These are phyloP conservation scores for Erucastrum elatum DNA, from an alignment of 345 rosid species.

Conservation along the genomic window DNA sequence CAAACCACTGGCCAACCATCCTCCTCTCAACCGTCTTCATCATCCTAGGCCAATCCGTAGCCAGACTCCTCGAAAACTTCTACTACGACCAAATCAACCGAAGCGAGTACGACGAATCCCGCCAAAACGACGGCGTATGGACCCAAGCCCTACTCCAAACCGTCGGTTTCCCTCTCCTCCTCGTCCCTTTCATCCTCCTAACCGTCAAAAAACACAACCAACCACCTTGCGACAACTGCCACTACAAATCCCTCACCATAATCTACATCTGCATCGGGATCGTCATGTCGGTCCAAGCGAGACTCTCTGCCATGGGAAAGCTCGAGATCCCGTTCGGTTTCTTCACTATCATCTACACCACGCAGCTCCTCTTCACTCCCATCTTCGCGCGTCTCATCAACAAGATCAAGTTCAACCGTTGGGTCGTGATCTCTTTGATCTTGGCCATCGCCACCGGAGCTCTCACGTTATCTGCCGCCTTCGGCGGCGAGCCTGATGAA, in stretches of 20 bases:
- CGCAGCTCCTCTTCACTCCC: constrained; percentile 37
- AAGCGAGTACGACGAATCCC: constrained; percentile 23
- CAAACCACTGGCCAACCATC: constrained; percentile 42
- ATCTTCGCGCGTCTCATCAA: constrained; percentile 26
- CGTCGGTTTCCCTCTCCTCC: constrained; percentile 40
- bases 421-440: constrained; percentile 25
- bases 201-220: constrained; percentile 1
- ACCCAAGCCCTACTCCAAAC: constrained; percentile 37
- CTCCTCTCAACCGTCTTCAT: constrained; percentile 29
- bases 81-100: constrained; percentile 31
- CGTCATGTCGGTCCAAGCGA: constrained; percentile 31
- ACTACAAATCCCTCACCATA: constrained; percentile 24
- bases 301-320: constrained; percentile 33
- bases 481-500: constrained; percentile 41
- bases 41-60: constrained; percentile 31
- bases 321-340: constrained; percentile 30
- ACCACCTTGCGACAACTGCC: constrained; percentile 17
- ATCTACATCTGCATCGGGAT: constrained; percentile 36
- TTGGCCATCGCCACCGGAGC: constrained; percentile 43
- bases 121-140: constrained; percentile 42
- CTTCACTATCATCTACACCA: constrained; percentile 39
- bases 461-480: constrained; percentile 39
- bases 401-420: constrained; percentile 33
- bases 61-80: constrained; percentile 39
- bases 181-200: constrained; percentile 37